Evolutionary conservation across 768 basidiomycete genomes (phyloP), one percentile per base, ranked within the genome.

Genomic region (Lactifluus rugatus): DNA sequence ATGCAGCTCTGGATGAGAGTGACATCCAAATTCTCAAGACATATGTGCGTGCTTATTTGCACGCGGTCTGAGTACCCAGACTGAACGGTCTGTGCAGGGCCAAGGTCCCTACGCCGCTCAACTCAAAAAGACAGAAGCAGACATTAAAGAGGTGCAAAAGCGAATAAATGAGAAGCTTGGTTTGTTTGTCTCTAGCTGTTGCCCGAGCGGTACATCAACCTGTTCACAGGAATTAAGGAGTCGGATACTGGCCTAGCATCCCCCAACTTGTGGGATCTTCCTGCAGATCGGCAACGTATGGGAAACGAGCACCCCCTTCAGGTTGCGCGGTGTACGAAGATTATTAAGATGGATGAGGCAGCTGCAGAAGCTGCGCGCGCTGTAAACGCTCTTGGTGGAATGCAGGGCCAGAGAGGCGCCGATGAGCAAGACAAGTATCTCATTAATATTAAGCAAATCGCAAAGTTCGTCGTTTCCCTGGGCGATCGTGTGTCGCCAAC

Each of bases 341-440:
- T 99, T 56, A 97, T 99, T 63, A 85, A 85, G 45, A 72, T 92
- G 64, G 86, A 93, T 68, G 76, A 80, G 4, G 81, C 80, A 57
- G 80, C 84, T 31, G 90, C 89, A 8, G 87, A 85, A 64, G 82
- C 84, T 17, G 90, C 91, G 13, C 82, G 81, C 54, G 78, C 87
- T 5, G 81, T 92, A 56, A 91, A 93, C 61, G 83, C 89, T 3
- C 74, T 78, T 14, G 89, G 89, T 56, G 88, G 84, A 10, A 70
- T 76, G 4, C 88, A 91, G 71, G 89, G 93, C 3, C 87, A 91
- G 75, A 96, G 95, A 71, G 93, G 94, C 63, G 96, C 95, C 19
- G 96, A 98, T 69, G 96, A 98, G 70, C 93, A 95, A 67, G 95
- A 98, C 75, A 94, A 97, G 74, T 98, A 99, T 73, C 92, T 99